Percentiles rank a stretch among this genome's conserved stretches.
Evolutionary conservation across 169 alveolate genomes (phyloP).

Genomic region (Plasmodium knowlesi): DNA sequence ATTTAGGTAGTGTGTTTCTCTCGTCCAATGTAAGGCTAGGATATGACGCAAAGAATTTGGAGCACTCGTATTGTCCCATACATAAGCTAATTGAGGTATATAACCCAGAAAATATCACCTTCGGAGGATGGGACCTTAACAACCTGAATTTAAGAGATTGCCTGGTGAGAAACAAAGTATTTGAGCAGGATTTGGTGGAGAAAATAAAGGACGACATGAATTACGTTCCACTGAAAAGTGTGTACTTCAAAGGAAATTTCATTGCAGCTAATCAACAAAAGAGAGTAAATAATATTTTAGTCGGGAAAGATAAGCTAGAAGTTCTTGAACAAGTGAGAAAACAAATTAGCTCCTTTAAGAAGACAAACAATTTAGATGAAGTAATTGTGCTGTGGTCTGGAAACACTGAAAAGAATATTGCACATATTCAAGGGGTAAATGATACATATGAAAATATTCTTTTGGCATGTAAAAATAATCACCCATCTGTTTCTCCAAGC

Average conservation of each 20-base stretch:
- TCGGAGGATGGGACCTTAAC: constrained; percentile 93
- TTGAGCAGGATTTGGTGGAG: constrained; percentile 86
- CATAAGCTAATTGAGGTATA: constrained; percentile 88
- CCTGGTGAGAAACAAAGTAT: constrained; percentile 89
- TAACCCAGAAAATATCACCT: constrained; percentile 89
- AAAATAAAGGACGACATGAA: constrained; percentile 82
- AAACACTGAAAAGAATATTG: constrained; percentile 91
- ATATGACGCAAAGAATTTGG: constrained; percentile 77
- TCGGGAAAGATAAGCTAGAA: constrained; percentile 84
- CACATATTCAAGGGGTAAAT: constrained; percentile 83
- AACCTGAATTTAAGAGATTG: constrained; percentile 88
- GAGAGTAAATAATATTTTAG: constrained; percentile 90
- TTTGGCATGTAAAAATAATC: constrained; percentile 82
- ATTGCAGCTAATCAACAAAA: constrained; percentile 91
- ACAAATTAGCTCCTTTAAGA: constrained; percentile 88
- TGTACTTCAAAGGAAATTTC: constrained; percentile 86
- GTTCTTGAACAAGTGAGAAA: constrained; percentile 86
- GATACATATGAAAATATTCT: constrained; percentile 86
- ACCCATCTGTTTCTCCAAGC: constrained; percentile 88
- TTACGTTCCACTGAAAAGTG: constrained; percentile 87
- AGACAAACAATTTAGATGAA: constrained; percentile 83
- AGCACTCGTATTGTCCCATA: constrained; percentile 87
- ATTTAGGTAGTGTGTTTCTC: constrained; percentile 89
- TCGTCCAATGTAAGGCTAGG: constrained; percentile 88
- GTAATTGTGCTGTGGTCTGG: constrained; percentile 93